A percentile compares a stretch with the other conserved stretches of the same genome.
Evolutionary conservation across 2,329 filamentous ascomycete species (phyloP).

Genomic region (Cladobotryum mycophilum): DNA sequence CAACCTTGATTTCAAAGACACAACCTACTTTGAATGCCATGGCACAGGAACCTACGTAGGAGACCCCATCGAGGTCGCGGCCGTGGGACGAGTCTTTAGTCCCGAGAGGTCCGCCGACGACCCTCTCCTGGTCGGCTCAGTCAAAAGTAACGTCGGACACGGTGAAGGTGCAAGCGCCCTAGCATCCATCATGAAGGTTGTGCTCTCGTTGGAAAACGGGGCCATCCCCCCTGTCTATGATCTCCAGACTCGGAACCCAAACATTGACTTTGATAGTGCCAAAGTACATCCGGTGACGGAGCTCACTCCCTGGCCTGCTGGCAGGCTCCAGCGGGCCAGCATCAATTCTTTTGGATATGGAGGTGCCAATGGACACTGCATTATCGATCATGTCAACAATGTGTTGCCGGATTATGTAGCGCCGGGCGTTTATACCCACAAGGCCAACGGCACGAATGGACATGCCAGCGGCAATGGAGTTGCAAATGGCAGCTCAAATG

Average conservation of each 20-base stretch:
- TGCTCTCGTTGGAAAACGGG: constrained; percentile 17
- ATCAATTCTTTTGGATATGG: constrained; percentile 25
- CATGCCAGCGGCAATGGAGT: too few relatives aligned
- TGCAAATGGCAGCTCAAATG: too few relatives aligned
- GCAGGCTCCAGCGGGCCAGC: constrained; percentile 13
- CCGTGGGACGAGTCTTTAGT: constrained; percentile 13
- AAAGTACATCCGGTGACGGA: background rate
- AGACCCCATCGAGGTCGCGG: constrained; percentile 29
- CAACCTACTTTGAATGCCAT: constrained; percentile 32
- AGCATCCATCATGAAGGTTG: constrained; percentile 24
- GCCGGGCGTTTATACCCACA: too few relatives aligned
- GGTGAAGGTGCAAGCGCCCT: constrained; percentile 24
- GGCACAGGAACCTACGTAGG: constrained; percentile 34
- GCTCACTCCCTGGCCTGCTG: constrained; percentile 8
- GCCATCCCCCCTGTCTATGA: constrained; percentile 25
- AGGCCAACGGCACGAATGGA: too few relatives aligned
- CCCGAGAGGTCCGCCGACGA: background rate
- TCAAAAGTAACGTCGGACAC: constrained; percentile 29
- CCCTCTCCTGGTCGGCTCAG: constrained; percentile 23
- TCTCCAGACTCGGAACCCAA: constrained; percentile 16
- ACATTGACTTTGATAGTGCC: background rate
- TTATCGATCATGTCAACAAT: constrained; percentile 10
- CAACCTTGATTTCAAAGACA: constrained; percentile 17
- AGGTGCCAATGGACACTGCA: constrained; percentile 21
- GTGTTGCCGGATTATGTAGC: background rate